A percentile compares a stretch with the other conserved stretches of the same genome.
Evolutionary conservation across 2,329 filamentous ascomycete species (phyloP).

Genomic region (Penicillium palitans): DNA sequence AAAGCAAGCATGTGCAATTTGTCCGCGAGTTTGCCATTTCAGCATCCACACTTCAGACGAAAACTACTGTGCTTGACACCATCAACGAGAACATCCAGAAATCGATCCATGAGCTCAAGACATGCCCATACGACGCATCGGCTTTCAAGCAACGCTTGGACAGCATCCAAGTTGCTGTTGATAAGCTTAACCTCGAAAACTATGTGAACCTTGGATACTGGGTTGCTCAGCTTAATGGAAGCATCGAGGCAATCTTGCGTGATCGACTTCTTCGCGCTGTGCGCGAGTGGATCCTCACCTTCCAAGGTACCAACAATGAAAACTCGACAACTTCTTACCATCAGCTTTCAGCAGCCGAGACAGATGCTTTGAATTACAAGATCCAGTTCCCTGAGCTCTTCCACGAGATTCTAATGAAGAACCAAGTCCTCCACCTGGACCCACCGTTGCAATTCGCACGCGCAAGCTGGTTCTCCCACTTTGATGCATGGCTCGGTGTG

Average conservation of each 20-base stretch:
- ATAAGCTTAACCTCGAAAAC: constrained; percentile 94
- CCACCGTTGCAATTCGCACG: constrained; percentile 89
- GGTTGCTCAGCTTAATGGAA: constrained; percentile 82
- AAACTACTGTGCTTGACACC: constrained; percentile 73
- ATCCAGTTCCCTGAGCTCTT: constrained; percentile 58
- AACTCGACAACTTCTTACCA: constrained; percentile 25
- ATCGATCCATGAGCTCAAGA: constrained; percentile 77
- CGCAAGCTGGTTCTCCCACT: constrained; percentile 87
- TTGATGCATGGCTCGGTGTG: constrained; percentile 90
- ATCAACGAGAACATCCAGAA: constrained; percentile 83
- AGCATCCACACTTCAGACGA: constrained; percentile 83
- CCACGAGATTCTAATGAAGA: constrained; percentile 95
- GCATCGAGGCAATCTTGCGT: constrained; percentile 77
- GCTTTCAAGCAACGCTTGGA: constrained; percentile 80
- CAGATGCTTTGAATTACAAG: constrained; percentile 34
- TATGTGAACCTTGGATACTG: constrained; percentile 91
- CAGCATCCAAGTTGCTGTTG: constrained; percentile 84
- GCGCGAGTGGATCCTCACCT: constrained; percentile 81
- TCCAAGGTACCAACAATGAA: constrained; percentile 59
- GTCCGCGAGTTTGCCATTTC: constrained; percentile 89
- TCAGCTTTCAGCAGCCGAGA: constrained; percentile 24
- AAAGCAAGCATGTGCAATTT: constrained; percentile 95
- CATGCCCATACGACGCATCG: constrained; percentile 77
- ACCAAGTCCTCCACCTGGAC: constrained; percentile 95
- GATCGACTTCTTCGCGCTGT: constrained; percentile 83